Evolutionary conservation across 495 filamentous ascomycete species (phyloP).

Genomic region (Platismatia glauca): DNA sequence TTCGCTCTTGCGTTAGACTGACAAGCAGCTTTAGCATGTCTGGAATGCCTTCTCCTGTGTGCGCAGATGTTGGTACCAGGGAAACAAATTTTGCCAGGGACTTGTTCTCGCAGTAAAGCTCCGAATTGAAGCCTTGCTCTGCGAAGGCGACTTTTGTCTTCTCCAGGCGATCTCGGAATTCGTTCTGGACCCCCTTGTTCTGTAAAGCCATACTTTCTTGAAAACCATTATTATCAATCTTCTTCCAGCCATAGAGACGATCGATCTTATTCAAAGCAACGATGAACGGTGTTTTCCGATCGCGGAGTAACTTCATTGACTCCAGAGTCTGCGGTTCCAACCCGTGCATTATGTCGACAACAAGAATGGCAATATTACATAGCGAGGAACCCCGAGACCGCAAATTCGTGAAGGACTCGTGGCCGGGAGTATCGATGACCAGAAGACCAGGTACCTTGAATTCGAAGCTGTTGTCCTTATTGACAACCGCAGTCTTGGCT

Average conservation of each 20-base stretch:
- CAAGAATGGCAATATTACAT: slow-evolving; percentile 98
- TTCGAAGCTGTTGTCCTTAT: slow-evolving; percentile 80
- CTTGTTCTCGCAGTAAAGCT: slow-evolving; percentile 96
- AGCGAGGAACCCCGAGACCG: slow-evolving; percentile 92
- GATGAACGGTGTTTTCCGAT: slow-evolving; percentile 95
- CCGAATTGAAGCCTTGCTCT: slow-evolving; percentile 96
- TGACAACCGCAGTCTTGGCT: slow-evolving; percentile 88
- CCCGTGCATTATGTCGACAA: slow-evolving; percentile 99
- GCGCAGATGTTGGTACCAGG: slow-evolving; percentile 90
- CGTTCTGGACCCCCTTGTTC: slow-evolving; percentile 87
- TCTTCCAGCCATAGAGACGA: slow-evolving; percentile 97
- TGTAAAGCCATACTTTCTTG: slow-evolving; percentile 81
- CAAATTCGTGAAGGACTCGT: slow-evolving; percentile 99
- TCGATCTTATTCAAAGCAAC: slow-evolving; percentile 99
- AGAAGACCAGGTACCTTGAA: slow-evolving; percentile 97
- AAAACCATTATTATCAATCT: slow-evolving; percentile 97
- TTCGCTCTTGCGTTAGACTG: slow-evolving; percentile 87
- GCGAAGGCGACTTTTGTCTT: slow-evolving; percentile 88
- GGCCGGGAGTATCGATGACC: slow-evolving; percentile 97
- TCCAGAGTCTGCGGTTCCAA: slow-evolving; percentile 96
- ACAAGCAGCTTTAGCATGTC: slow-evolving; percentile 97
- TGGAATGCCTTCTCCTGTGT: slow-evolving; percentile 97
- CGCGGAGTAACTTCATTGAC: slow-evolving; percentile 88
- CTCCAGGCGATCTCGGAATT: slow-evolving; percentile 85
- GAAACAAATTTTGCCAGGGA: slow-evolving; percentile 89